A percentile compares a stretch with the other conserved stretches of the same genome.
These are phyloP conservation scores for Saccharomycopsis hybrid DNA, from an alignment of 1,139 yeast species.

Conservation along the genomic window DNA sequence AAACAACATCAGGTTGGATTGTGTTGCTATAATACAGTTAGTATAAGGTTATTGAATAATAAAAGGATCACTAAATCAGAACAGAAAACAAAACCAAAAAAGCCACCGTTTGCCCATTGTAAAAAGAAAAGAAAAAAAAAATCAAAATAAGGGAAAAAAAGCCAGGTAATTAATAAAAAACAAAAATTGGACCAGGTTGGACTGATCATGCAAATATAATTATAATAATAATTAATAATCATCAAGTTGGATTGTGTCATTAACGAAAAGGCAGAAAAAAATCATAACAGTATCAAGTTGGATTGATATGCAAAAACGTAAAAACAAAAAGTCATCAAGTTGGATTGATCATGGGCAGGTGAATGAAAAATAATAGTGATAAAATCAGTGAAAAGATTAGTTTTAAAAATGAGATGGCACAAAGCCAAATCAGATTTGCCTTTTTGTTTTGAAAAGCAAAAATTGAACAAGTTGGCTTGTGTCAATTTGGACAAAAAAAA, in stretches of 20 bases:
- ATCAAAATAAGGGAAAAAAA: too few relatives aligned
- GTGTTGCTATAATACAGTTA: too few relatives aligned
- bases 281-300: constrained; percentile 1
- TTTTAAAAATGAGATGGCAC: background rate
- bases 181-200: constrained; percentile 3
- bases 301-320: constrained; percentile 2
- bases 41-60: too few relatives aligned
- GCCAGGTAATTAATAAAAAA: background rate
- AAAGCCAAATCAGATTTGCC: constrained; percentile 12
- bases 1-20: too few relatives aligned
- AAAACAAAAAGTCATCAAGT: constrained; percentile 10
- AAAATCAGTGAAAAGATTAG: background rate
- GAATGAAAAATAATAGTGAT: background rate
- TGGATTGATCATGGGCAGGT: constrained; percentile 9
- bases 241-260: constrained; percentile 15
- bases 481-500: too few relatives aligned
- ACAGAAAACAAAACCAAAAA: too few relatives aligned
- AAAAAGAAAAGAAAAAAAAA: too few relatives aligned
- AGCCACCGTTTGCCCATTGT: too few relatives aligned
- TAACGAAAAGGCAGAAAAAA: background rate
- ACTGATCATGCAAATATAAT: constrained; percentile 8
- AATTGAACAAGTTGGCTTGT: constrained; percentile 14
- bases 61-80: too few relatives aligned
- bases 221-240: background rate
- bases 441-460: background rate